Evolutionary conservation across 108 stramenopile genomes (phyloP).

Genomic region (Skeletonema costatum): DNA sequence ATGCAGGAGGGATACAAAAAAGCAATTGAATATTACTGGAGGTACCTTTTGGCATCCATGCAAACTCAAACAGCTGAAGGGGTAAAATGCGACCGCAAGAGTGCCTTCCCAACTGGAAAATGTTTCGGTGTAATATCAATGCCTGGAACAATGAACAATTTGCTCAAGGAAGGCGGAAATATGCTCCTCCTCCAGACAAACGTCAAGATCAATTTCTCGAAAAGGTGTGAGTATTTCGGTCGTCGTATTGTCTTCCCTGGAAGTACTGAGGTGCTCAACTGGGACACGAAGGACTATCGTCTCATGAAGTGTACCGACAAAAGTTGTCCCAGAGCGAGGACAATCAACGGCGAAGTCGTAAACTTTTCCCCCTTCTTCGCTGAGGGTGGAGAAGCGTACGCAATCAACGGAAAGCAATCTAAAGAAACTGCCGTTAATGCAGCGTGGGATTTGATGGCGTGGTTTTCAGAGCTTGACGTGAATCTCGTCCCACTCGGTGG

Average conservation of each 20-base stretch:
- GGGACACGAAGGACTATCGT: slow-evolving; percentile 5
- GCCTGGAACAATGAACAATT: slow-evolving; percentile 38
- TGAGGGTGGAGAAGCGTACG: slow-evolving; percentile 44
- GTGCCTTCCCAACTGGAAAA: slow-evolving; percentile 44
- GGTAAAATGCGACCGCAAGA: slow-evolving; percentile 41
- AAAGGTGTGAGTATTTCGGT: slow-evolving; percentile 31
- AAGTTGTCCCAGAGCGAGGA: slow-evolving; percentile 23
- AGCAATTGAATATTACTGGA: slow-evolving; percentile 38
- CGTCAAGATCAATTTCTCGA: slow-evolving; percentile 22
- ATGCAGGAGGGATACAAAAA: slow-evolving; percentile 34
- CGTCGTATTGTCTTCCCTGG: slow-evolving; percentile 36
- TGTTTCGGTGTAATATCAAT: slow-evolving; percentile 48
- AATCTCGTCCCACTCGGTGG: slow-evolving; percentile 35
- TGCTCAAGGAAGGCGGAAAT: slow-evolving; percentile 35
- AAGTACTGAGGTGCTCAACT: slow-evolving; percentile 30
- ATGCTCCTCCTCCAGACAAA: slow-evolving; percentile 29
- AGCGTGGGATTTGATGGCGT: slow-evolving; percentile 49
- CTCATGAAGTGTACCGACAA: slow-evolving; percentile 23
- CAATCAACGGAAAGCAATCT: slow-evolving; percentile 41
- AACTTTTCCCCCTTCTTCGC: slow-evolving; percentile 48
- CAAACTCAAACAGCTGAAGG: slow-evolving; percentile 14
- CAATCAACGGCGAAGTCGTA: slow-evolving; percentile 4
- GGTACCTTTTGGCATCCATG: slow-evolving; percentile 40
- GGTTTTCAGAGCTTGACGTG: slow-evolving; percentile 33
- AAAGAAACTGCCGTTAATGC: slow-evolving; percentile 35